Percentiles rank a stretch among this genome's conserved stretches.
These are phyloP conservation scores for Pseudopyricularia javanii DNA, from an alignment of 2,329 filamentous ascomycete species.

Conservation along the genomic window DNA sequence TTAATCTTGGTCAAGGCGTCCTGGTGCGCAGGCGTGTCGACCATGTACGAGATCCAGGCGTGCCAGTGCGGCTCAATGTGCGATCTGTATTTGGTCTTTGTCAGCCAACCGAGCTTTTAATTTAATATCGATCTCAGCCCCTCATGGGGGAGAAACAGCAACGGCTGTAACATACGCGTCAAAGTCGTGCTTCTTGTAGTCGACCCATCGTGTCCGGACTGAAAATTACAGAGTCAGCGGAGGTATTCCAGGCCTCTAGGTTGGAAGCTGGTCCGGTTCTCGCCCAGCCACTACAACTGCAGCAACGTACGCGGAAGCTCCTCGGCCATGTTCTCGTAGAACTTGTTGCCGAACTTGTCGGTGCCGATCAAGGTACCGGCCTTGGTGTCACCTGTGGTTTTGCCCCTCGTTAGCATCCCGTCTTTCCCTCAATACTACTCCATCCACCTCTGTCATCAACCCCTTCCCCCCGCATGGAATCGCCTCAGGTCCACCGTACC, in stretches of 20 bases:
- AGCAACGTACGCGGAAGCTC: conserved; percentile 68
- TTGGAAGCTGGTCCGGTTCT: neutral
- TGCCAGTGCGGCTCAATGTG: conserved; percentile 97
- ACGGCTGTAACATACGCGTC: conserved; percentile 46
- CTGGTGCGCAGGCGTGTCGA: conserved; percentile 72
- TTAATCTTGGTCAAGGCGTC: conserved; percentile 49
- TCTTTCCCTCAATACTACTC: neutral
- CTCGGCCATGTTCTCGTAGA: conserved; percentile 87
- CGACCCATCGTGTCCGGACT: conserved; percentile 96
- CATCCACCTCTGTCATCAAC: neutral
- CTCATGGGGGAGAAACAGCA: conserved; percentile 2
- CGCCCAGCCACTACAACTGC: neutral
- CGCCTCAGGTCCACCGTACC: conserved; percentile 23
- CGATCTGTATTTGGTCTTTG: conserved; percentile 29
- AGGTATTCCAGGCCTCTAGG: neutral
- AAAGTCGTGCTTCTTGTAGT: conserved; percentile 82
- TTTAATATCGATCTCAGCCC: neutral
- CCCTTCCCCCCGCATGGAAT: neutral
- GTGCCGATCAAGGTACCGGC: conserved; percentile 71
- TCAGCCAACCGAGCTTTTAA: neutral
- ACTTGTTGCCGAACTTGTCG: conserved; percentile 95
- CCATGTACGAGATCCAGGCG: conserved; percentile 89
- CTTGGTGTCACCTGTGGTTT: conserved; percentile 77
- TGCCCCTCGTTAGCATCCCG: conserved; percentile 1
- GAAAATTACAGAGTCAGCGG: neutral